Conservation (phyloP, 345 rosid genomes). For the Aegle marmelos region DNA sequence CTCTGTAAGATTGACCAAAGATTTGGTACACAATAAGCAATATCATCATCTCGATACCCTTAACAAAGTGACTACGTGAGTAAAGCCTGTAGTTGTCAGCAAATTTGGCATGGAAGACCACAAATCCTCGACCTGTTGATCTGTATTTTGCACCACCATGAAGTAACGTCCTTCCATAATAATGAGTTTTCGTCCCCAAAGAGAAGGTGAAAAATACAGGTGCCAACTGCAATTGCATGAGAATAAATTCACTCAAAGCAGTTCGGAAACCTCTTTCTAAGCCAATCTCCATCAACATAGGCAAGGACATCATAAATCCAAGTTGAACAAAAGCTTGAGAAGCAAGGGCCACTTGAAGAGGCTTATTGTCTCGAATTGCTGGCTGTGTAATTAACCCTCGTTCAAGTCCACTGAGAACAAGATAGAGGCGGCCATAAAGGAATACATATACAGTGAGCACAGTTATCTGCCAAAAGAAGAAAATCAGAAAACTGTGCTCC, state of each 20-base stretch:
- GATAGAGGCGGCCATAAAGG: slow-evolving; percentile 98
- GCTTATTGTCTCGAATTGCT: slow-evolving; percentile 84
- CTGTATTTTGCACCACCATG: slow-evolving; percentile 99
- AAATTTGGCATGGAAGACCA: slow-evolving; percentile 98
- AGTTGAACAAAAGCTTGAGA: slow-evolving; percentile 98
- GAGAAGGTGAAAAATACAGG: slow-evolving; percentile 99
- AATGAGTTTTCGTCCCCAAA: slow-evolving; percentile 98
- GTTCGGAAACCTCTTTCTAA: slow-evolving; percentile 94
- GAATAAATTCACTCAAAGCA: slow-evolving; percentile 87
- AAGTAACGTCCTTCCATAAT: slow-evolving; percentile 91
- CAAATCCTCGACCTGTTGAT: slow-evolving; percentile 96
- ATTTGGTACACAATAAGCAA: slow-evolving; percentile 86
- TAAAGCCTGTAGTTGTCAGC: slow-evolving; percentile 97
- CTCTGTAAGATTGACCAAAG: slow-evolving; percentile 82
- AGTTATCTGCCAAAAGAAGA: slow-evolving; percentile 63
- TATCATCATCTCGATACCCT: slow-evolving; percentile 95
- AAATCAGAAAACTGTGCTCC: slow-evolving; percentile 17
- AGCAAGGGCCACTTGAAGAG: slow-evolving; percentile 98
- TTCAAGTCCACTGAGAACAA: slow-evolving; percentile 96
- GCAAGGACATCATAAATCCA: slow-evolving; percentile 92
- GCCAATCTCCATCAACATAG: slow-evolving; percentile 99
- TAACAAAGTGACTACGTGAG: slow-evolving; percentile 98
- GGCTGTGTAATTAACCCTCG: slow-evolving; percentile 63
- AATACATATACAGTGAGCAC: slow-evolving; percentile 96
- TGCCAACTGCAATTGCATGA: slow-evolving; percentile 95